Evolutionary conservation across 345 rosid genomes (phyloP).

Genomic region (Syzygium jambos): DNA sequence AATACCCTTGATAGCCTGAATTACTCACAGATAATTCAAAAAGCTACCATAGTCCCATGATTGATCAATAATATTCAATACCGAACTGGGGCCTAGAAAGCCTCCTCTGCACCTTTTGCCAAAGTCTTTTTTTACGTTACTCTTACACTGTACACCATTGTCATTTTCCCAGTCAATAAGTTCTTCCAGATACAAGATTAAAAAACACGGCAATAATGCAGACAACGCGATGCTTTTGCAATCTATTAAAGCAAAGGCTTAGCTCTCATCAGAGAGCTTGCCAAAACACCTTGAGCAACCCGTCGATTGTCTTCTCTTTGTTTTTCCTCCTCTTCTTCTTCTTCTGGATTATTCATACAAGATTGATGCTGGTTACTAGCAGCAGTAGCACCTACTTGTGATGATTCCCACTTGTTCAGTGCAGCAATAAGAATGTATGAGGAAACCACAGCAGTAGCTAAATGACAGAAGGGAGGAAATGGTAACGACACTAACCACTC

Average conservation of each 20-base stretch:
- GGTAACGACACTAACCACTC: not conserved
- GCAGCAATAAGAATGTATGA: not conserved
- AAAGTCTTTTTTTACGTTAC: not conserved
- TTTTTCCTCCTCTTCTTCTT: not conserved
- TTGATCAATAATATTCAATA: not conserved
- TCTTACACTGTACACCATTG: not conserved
- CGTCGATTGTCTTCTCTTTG: not conserved
- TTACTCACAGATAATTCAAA: not conserved
- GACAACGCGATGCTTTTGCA: not conserved
- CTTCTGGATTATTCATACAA: not conserved
- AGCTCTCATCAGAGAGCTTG: not conserved
- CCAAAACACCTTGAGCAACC: not conserved
- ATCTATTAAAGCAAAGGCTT: not conserved
- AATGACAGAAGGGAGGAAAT: not conserved
- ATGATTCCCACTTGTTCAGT: not conserved
- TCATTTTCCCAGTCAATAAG: not conserved
- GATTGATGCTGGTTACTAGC: not conserved
- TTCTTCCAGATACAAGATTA: not conserved
- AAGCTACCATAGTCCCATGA: not conserved
- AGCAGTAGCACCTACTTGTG: not conserved
- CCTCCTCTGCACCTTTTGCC: not conserved
- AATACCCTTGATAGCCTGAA: not conserved
- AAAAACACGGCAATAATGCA: not conserved
- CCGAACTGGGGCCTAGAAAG: not conserved
- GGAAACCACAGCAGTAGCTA: not conserved